phyloP scores from a whole-genome alignment of 345 rosid species.

The Acer negundo region DNA sequence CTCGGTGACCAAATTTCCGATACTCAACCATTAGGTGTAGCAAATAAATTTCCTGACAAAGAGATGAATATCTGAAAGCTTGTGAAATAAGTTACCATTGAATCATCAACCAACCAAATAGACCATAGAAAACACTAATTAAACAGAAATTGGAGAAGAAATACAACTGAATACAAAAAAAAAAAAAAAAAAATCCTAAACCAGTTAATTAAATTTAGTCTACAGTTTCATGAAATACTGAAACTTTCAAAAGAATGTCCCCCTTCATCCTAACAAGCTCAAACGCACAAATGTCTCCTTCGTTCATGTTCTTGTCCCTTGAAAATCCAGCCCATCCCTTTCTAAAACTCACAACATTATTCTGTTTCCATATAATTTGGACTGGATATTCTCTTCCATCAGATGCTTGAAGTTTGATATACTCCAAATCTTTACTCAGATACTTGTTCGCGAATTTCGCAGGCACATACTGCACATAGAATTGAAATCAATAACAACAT shows the following conservation, averaged over 20 bases:
- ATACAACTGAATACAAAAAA: background rate
- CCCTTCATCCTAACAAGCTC: background rate
- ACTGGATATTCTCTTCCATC: background rate
- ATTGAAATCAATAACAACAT: background rate
- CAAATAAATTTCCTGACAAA: background rate
- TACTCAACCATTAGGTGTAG: too few relatives aligned
- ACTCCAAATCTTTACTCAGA: background rate
- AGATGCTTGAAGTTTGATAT: background rate
- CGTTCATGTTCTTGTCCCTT: background rate
- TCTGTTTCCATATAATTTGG: background rate
- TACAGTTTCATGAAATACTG: background rate
- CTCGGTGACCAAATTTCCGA: too few relatives aligned
- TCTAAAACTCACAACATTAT: background rate
- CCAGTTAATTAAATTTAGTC: background rate
- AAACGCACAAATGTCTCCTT: background rate
- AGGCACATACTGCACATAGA: background rate
- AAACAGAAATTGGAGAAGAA: background rate
- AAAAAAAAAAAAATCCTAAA: background rate
- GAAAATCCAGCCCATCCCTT: conserved; percentile 15
- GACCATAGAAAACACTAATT: too few relatives aligned
- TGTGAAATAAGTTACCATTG: too few relatives aligned
- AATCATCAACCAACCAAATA: background rate
- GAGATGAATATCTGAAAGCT: background rate
- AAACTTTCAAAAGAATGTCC: conserved; percentile 4
- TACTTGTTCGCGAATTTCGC: background rate